Percentiles rank a stretch among this genome's conserved stretches.
phyloP scores from a whole-genome alignment of 352 stramenopile species.

The Pythium monospermum region DNA sequence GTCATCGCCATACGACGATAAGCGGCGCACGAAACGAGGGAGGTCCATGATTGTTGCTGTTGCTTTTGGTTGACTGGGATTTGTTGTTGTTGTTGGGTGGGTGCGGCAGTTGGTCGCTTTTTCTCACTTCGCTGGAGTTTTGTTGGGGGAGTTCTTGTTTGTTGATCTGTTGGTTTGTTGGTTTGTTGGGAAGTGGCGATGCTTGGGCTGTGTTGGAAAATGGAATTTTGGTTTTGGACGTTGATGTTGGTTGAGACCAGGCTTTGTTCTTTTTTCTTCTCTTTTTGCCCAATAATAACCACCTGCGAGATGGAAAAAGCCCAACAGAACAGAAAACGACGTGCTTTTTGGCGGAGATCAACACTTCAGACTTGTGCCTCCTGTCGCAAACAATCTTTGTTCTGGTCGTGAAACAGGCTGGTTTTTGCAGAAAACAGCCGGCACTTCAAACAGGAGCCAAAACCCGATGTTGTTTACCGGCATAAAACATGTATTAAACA shows the following conservation, averaged over 20 bases:
- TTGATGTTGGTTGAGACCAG: too few species aligned
- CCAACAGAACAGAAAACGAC: background rate
- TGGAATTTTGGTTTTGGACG: background rate
- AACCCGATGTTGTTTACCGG: too few species aligned
- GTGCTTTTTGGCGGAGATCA: background rate
- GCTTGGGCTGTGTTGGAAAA: background rate
- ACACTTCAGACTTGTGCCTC: background rate
- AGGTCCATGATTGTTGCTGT: too few species aligned
- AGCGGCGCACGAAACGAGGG: slow-evolving; percentile 30
- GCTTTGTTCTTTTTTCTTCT: background rate
- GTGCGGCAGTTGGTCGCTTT: background rate
- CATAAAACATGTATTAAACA: too few species aligned
- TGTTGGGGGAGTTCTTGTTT: slow-evolving; percentile 1
- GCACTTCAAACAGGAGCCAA: too few species aligned
- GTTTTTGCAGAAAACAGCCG: slow-evolving; percentile 5
- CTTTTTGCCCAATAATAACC: background rate
- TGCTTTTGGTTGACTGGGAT: slow-evolving; percentile 5
- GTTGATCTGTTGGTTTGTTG: background rate
- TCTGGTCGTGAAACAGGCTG: too few species aligned
- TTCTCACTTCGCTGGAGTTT: background rate
- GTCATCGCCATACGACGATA: slow-evolving; percentile 24
- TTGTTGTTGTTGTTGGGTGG: background rate
- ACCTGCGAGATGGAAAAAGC: background rate
- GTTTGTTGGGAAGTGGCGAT: background rate
- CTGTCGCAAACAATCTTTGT: background rate